A percentile compares a stretch with the other conserved stretches of the same genome.
Evolutionary conservation across 176 grass and related monocot species (phyloP).

Genomic region (Thinopyrum elongatum): DNA sequence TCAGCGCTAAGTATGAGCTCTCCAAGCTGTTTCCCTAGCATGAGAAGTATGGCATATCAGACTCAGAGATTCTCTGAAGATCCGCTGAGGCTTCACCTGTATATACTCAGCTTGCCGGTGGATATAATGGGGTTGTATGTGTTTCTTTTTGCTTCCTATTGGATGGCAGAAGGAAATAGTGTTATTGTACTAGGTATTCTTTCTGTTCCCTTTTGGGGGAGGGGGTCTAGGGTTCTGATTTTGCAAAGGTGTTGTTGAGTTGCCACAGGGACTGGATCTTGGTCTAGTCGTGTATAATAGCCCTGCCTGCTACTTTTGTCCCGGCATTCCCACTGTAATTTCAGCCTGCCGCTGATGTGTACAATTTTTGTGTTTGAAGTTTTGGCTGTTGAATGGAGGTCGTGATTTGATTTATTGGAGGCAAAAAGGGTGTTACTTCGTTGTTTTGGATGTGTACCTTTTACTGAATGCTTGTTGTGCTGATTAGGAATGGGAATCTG

Average conservation of each 20-base stretch:
- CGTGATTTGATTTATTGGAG: conserved; percentile 20
- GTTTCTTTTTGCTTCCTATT: conserved; percentile 27
- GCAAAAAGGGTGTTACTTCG: neutral
- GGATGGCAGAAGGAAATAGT: conserved; percentile 50
- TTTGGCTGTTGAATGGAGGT: conserved; percentile 33
- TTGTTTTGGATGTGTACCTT: neutral
- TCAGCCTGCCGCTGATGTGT: conserved; percentile 32
- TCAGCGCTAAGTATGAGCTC: neutral
- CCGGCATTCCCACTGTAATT: conserved; percentile 33
- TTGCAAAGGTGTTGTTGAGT: conserved; percentile 42
- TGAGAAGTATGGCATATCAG: conserved; percentile 1
- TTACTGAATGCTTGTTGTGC: neutral
- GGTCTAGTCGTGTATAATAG: conserved; percentile 56
- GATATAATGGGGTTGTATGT: conserved; percentile 28
- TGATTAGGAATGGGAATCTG: no score
- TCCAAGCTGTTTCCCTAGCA: neutral
- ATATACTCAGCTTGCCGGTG: conserved; percentile 52
- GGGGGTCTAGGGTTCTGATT: conserved; percentile 35
- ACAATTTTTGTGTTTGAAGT: conserved; percentile 42
- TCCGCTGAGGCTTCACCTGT: conserved; percentile 45
- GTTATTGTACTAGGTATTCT: conserved; percentile 61
- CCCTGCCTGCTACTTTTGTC: conserved; percentile 22
- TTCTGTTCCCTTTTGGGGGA: conserved; percentile 17
- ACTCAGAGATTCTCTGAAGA: conserved; percentile 26
- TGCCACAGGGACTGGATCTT: conserved; percentile 16